phyloP scores from a whole-genome alignment of 2,329 filamentous ascomycete genomes.

The Cladosporium sp. region DNA sequence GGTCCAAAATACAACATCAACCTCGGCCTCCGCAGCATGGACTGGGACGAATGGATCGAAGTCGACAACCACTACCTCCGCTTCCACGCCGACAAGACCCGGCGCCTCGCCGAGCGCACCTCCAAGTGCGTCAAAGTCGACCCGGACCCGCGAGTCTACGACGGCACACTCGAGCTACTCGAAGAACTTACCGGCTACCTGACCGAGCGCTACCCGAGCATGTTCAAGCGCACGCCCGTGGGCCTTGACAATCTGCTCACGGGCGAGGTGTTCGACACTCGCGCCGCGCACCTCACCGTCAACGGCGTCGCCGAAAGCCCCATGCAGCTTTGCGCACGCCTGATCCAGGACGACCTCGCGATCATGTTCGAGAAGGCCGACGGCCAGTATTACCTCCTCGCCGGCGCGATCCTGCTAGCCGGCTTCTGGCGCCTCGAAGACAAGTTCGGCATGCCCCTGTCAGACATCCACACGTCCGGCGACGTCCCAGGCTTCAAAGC shows the following conservation, averaged over 20 bases:
- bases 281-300: slow-evolving; percentile 56
- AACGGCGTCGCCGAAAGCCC: slow-evolving; percentile 63
- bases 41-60: slow-evolving; percentile 78
- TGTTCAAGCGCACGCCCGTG: slow-evolving; percentile 64
- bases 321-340: slow-evolving; percentile 70
- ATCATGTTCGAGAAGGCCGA: slow-evolving; percentile 78
- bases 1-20: slow-evolving; percentile 71
- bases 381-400: slow-evolving; percentile 78
- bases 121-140: slow-evolving; percentile 67
- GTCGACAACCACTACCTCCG: slow-evolving; percentile 76
- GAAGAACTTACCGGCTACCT: slow-evolving; percentile 72
- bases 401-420: slow-evolving; percentile 71
- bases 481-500: slow-evolving; percentile 71
- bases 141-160: slow-evolving; percentile 57
- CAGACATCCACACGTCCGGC: slow-evolving; percentile 76
- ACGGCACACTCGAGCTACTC: slow-evolving; percentile 72
- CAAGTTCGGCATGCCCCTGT: slow-evolving; percentile 76
- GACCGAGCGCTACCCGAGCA: slow-evolving; percentile 69
- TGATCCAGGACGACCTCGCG: slow-evolving; percentile 79
- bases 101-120: slow-evolving; percentile 66
- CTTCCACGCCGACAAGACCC: slow-evolving; percentile 70
- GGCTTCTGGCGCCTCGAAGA: slow-evolving; percentile 83
- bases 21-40: slow-evolving; percentile 72
- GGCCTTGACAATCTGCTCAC: slow-evolving; percentile 73
- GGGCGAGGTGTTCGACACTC: slow-evolving; percentile 69